Evolutionary conservation across 2,329 filamentous ascomycete species (phyloP).

Genomic region (Phialophora macrospora): DNA sequence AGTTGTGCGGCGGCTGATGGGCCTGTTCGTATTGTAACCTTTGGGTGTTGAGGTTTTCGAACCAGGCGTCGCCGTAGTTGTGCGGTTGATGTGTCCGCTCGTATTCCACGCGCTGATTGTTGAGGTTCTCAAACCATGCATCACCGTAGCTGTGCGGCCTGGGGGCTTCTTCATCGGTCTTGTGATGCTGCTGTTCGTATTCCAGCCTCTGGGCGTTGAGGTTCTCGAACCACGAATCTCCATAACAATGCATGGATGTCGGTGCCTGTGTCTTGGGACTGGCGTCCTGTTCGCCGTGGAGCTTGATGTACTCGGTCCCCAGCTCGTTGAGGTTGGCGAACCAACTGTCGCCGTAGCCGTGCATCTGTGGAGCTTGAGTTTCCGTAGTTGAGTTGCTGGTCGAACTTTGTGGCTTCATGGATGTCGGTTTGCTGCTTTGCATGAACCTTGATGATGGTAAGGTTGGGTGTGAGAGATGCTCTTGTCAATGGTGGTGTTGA

Average conservation of each 20-base stretch:
- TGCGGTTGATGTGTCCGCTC: constrained; percentile 14
- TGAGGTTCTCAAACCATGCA: constrained; percentile 31
- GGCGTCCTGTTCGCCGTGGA: constrained; percentile 7
- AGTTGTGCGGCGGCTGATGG: constrained; percentile 22
- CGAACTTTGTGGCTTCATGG: not conserved
- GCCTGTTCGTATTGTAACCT: not conserved
- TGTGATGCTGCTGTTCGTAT: constrained; percentile 14
- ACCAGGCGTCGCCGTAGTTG: constrained; percentile 31
- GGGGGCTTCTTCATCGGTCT: not conserved
- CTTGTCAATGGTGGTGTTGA: not conserved
- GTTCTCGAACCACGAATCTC: constrained; percentile 32
- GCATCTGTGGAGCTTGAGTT: constrained; percentile 15
- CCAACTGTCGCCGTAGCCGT: constrained; percentile 29
- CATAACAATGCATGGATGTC: constrained; percentile 20
- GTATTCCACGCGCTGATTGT: constrained; percentile 22
- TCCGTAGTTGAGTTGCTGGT: constrained; percentile 14
- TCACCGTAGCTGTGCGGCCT: constrained; percentile 24
- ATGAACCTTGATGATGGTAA: not conserved
- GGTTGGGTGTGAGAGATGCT: not conserved
- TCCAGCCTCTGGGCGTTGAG: constrained; percentile 25
- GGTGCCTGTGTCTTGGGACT: constrained; percentile 3
- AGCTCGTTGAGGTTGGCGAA: constrained; percentile 30
- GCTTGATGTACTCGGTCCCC: constrained; percentile 18
- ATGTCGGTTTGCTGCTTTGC: not conserved
- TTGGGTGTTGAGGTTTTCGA: constrained; percentile 26